Evolutionary conservation across 192 early-diverging fungal species (phyloP).

Genomic region (Pilaira anomala): DNA sequence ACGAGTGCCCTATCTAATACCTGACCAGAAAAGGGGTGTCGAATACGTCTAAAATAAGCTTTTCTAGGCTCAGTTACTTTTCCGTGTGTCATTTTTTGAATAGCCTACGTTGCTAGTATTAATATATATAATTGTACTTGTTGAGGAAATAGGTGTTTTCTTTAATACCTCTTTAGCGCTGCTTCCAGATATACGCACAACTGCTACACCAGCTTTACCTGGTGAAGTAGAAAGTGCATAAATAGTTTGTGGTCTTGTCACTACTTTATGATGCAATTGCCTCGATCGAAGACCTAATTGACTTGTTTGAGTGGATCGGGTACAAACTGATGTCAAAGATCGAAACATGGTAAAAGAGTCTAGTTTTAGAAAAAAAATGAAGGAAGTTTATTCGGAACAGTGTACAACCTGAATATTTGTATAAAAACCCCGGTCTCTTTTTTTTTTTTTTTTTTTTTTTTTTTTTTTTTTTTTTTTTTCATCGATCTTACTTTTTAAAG

Average conservation of each 20-base stretch:
- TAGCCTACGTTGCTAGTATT: neutral
- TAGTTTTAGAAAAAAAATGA: neutral
- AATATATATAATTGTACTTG: neutral
- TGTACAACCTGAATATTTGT: no score
- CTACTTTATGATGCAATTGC: neutral
- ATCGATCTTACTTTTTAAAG: neutral
- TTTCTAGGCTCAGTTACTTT: conserved; percentile 40
- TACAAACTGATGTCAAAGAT: no score
- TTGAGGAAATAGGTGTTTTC: no score
- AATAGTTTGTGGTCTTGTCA: conserved; percentile 51
- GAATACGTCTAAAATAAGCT: conserved; percentile 43
- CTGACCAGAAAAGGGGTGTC: conserved; percentile 40
- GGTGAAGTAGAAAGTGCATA: conserved; percentile 70
- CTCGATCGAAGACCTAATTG: no score
- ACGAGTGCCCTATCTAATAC: conserved; percentile 60
- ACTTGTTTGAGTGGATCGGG: no score
- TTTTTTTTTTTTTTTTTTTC: neutral
- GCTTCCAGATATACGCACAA: conserved; percentile 67
- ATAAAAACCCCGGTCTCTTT: neutral
- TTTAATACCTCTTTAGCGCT: conserved; percentile 50
- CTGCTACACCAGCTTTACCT: conserved; percentile 76
- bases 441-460: neutral
- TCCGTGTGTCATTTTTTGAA: conserved; percentile 32
- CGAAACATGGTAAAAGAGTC: no score
- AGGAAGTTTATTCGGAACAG: neutral